Conservation (phyloP, 176 grass and related monocot species). For the Hordeum marinum region DNA sequence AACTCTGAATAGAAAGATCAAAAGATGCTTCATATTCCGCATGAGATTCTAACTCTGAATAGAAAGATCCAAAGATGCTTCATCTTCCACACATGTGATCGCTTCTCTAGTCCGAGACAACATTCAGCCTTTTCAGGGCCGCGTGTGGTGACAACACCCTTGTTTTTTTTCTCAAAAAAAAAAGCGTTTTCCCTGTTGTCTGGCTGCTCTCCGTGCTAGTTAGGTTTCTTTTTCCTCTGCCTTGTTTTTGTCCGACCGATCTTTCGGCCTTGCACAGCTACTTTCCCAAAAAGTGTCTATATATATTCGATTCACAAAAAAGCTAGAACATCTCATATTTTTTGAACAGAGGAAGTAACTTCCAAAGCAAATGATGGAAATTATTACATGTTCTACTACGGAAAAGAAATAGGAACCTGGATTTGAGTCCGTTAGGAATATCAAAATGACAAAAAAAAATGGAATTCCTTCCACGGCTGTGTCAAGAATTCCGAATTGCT, state of each 20-base stretch:
- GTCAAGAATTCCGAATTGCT: background rate
- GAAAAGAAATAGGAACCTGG: background rate
- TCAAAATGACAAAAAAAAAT: background rate
- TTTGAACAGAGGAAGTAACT: too few relatives aligned
- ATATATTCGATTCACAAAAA: too few relatives aligned
- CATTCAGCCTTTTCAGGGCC: background rate
- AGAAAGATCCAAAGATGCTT: too few relatives aligned
- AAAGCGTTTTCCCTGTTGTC: background rate
- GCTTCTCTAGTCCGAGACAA: too few relatives aligned
- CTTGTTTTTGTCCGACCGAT: background rate
- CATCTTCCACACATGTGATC: too few relatives aligned
- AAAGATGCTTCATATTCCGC: too few relatives aligned
- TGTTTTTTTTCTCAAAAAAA: background rate
- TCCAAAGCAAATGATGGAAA: background rate
- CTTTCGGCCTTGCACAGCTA: too few relatives aligned
- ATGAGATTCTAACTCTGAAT: too few relatives aligned
- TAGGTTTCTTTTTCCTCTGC: background rate
- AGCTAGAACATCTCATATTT: too few relatives aligned
- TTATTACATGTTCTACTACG: background rate
- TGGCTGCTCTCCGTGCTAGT: background rate
- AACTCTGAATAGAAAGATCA: too few relatives aligned
- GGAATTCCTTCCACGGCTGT: background rate
- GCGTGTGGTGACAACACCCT: background rate
- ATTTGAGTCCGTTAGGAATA: background rate
- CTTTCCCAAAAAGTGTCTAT: too few relatives aligned